A percentile compares a stretch with the other conserved stretches of the same genome.
Evolutionary conservation across 2,329 filamentous ascomycete species (phyloP).

Genomic region (Cadophora gregata): DNA sequence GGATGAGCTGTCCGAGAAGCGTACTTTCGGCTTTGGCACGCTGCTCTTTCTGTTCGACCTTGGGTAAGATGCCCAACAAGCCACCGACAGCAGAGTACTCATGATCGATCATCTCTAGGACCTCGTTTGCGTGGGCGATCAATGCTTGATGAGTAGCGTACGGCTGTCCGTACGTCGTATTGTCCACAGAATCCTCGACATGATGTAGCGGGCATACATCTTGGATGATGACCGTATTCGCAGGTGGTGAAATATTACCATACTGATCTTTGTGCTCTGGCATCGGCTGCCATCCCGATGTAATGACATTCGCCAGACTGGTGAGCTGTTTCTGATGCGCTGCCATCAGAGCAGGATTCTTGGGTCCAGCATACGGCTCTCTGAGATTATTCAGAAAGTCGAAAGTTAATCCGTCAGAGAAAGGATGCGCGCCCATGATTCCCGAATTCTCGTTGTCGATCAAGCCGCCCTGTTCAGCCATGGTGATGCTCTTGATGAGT

Average conservation of each 20-base stretch:
- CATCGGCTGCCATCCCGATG: constrained; percentile 12
- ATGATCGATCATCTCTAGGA: constrained; percentile 65
- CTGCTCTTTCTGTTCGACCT: constrained; percentile 47
- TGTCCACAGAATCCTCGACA: constrained; percentile 14
- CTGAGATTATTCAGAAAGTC: constrained; percentile 62
- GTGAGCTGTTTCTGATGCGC: constrained; percentile 41
- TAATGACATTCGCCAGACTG: constrained; percentile 36
- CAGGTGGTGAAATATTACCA: background rate
- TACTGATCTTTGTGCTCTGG: background rate
- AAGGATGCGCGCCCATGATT: constrained; percentile 33
- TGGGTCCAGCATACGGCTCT: constrained; percentile 53
- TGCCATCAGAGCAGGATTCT: constrained; percentile 31
- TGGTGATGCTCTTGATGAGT: constrained; percentile 56
- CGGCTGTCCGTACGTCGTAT: constrained; percentile 31
- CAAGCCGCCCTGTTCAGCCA: constrained; percentile 45
- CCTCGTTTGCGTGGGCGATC: constrained; percentile 62
- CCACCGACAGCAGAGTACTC: constrained; percentile 62
- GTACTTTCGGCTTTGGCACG: constrained; percentile 54
- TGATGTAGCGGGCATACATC: constrained; percentile 40
- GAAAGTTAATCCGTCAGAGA: constrained; percentile 55
- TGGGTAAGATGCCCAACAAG: constrained; percentile 59
- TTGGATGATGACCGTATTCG: constrained; percentile 7
- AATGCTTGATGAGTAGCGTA: constrained; percentile 47
- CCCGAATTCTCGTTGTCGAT: constrained; percentile 36
- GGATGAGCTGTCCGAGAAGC: constrained; percentile 62